Evolutionary conservation across 805 yeast genomes (phyloP).

Genomic region (Saturnispora serradocipensis): DNA sequence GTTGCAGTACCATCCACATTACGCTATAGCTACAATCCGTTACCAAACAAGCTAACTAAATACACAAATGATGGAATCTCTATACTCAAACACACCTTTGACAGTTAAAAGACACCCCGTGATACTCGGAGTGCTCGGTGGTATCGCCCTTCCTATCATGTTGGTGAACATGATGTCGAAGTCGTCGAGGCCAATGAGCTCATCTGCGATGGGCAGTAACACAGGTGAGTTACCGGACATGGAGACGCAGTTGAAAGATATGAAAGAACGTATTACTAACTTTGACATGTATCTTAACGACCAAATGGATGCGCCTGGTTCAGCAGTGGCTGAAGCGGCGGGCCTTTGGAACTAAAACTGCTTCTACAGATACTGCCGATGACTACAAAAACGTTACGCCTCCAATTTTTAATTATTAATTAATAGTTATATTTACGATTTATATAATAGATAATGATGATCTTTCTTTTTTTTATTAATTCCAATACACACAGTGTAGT

Average conservation of each 20-base stretch:
- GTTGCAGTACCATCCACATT: not conserved
- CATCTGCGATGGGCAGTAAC: not conserved
- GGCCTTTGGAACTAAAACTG: slow-evolving; percentile 1
- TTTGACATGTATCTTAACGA: slow-evolving; percentile 12
- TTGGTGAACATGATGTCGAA: slow-evolving; percentile 10
- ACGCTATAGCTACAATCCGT: not conserved
- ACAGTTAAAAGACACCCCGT: slow-evolving; percentile 12
- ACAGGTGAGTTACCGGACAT: slow-evolving; percentile 12
- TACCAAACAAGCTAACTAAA: not conserved
- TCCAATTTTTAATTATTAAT: not conserved
- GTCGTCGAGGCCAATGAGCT: slow-evolving; percentile 1
- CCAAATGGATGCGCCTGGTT: slow-evolving; percentile 11
- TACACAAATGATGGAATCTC: slow-evolving; percentile 2
- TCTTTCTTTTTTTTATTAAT: not conserved
- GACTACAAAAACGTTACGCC: not conserved
- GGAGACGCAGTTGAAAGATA: slow-evolving; percentile 3
- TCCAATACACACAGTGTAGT: not conserved
- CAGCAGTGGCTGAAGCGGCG: slow-evolving; percentile 6
- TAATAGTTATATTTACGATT: not conserved
- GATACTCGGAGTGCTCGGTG: slow-evolving; percentile 14
- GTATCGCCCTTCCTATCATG: slow-evolving; percentile 13
- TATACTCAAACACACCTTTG: slow-evolving; percentile 9
- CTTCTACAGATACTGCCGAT: not conserved
- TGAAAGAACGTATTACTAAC: slow-evolving; percentile 13
- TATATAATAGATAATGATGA: not conserved